Base-by-base conservation (phyloP, 2,329 filamentous ascomycete species). In the Hypomyces perniciosus region DNA sequence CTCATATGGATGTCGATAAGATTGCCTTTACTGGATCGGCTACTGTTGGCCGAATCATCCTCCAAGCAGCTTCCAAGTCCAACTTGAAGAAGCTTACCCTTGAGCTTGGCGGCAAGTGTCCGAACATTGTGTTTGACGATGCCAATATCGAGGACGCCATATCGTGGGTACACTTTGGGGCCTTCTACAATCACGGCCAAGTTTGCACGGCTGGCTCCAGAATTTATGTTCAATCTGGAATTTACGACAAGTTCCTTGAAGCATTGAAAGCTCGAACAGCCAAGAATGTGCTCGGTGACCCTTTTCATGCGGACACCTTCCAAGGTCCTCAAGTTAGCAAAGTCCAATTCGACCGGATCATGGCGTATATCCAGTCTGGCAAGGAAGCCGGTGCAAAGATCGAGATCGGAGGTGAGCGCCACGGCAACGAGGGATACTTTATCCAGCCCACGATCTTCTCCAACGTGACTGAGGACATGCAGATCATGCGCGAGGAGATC, bases 71-170 rank as follows among this genome's bases (percentile, higher is more conserved):
- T 6, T 85, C 85, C 52, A 67, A 76, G 54, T 85, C 82, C 58
- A 88, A 88, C 76, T 68, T 88, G 58, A 88, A 88, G 79, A 86
- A 86, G 76, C 83, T 88, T 41, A 88, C 84, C 20, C 77, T 88
- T 37, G 85, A 88, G 71, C 80, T 88, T 12, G 85, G 85, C 39
- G 83, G 86, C 71, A 87, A 88, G 45, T 49, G 38, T 9, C 50
- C 50, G 9, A 48, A 46, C 20, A 52, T 52, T 27, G 46, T 52
- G 1, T 52, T 52, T 30, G 41, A 48, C 1, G 50, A 52, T 12
- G 50, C 50, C 10, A 42, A 52, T 34, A 46, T 52, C 26, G 50
- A 52, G 1, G 34, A 52, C 9, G 50, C 50, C 8, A 37, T 52
- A 9, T 43, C 41, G 10, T 52, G 50, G 50, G 41, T 33, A 12